A percentile compares a stretch with the other conserved stretches of the same genome.
Evolutionary conservation across 768 basidiomycete genomes (phyloP).

Genomic region (Suillus fuscotomentosus): DNA sequence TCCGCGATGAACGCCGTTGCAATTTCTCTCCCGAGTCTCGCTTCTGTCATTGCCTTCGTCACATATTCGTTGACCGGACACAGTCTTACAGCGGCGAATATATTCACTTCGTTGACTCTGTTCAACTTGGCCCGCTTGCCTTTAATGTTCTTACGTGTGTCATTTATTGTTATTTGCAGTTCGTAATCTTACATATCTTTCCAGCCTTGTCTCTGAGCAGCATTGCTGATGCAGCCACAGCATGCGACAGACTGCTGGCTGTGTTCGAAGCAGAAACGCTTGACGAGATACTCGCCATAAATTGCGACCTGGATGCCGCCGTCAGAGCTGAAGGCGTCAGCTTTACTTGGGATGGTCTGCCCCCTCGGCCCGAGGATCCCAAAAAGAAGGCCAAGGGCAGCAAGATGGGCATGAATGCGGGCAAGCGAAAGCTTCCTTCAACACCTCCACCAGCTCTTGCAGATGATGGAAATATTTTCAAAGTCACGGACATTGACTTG

Average conservation of each 20-base stretch:
- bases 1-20: slow-evolving; percentile 67
- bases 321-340: slow-evolving; percentile 65
- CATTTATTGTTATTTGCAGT: background rate
- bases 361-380: slow-evolving; percentile 42
- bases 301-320: slow-evolving; percentile 58
- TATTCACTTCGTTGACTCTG: slow-evolving; percentile 83
- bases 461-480: slow-evolving; percentile 49
- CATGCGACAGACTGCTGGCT: slow-evolving; percentile 68
- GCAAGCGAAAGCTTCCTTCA: slow-evolving; percentile 15
- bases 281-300: slow-evolving; percentile 53
- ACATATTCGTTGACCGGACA: slow-evolving; percentile 78
- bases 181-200: slow-evolving; percentile 10
- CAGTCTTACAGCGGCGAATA: slow-evolving; percentile 59
- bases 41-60: slow-evolving; percentile 74
- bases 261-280: slow-evolving; percentile 86
- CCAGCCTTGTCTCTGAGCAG: slow-evolving; percentile 68
- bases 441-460: slow-evolving; percentile 31
- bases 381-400: slow-evolving; percentile 13
- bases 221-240: slow-evolving; percentile 84
- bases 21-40: slow-evolving; percentile 71
- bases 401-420: slow-evolving; percentile 11
- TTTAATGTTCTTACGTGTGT: slow-evolving; percentile 65
- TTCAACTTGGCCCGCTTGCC: slow-evolving; percentile 85
- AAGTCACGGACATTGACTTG: slow-evolving; percentile 62
- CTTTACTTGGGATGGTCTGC: slow-evolving; percentile 87